Evolutionary conservation across 257 asterid species (phyloP).

Genomic region (Solanum gracilifrons): DNA sequence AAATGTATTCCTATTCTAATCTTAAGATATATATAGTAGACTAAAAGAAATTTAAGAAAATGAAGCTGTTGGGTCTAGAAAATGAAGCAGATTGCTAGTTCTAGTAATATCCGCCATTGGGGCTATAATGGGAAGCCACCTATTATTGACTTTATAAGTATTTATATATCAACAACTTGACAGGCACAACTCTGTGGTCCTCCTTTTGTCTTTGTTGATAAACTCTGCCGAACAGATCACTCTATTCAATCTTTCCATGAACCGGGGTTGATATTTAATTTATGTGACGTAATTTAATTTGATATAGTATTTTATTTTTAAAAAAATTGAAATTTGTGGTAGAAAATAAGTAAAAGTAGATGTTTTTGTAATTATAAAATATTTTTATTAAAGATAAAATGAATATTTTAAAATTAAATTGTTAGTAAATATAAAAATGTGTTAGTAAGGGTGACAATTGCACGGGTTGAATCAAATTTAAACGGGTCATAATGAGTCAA

Average conservation of each 20-base stretch:
- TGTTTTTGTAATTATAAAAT: too few relatives aligned
- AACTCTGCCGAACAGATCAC: neutral
- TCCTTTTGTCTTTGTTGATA: neutral
- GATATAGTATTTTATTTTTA: neutral
- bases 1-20: neutral
- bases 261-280: accelerated
- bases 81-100: conserved; percentile 7
- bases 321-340: neutral
- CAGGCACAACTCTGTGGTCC: neutral
- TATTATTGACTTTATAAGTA: neutral
- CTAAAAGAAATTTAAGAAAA: neutral
- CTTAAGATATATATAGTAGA: neutral
- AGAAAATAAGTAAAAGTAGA: too few relatives aligned
- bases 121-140: conserved; percentile 13
- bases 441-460: too few relatives aligned
- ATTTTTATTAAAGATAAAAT: too few relatives aligned
- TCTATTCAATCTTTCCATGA: neutral
- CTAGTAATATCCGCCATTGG: conserved; percentile 59
- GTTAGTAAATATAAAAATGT: too few relatives aligned
- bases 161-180: neutral
- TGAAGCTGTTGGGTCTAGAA: conserved; percentile 16
- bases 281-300: neutral
- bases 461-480: too few relatives aligned
- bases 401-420: too few relatives aligned
- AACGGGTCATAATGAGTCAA: too few relatives aligned